Evolutionary conservation across 441 rosid species (phyloP).

Genomic region (Heliophila coronopifolia): DNA sequence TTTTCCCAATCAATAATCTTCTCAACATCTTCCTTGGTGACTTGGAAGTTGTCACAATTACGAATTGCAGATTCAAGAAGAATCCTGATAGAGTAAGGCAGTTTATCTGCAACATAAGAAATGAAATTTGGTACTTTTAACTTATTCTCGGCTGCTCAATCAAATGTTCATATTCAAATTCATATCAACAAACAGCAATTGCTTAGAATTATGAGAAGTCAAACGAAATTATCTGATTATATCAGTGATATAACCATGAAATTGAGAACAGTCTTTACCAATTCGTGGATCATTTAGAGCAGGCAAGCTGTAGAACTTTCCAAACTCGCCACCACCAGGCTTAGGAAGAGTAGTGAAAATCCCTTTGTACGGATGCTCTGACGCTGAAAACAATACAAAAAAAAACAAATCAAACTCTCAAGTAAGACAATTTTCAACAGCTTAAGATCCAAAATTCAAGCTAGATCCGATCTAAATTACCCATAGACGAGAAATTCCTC

Average conservation of each 20-base stretch:
- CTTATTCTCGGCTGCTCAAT: background rate
- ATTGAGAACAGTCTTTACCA: conserved; percentile 35
- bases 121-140: background rate
- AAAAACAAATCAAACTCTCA: background rate
- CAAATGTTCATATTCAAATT: conserved; percentile 7
- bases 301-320: conserved; percentile 90
- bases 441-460: background rate
- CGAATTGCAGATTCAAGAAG: conserved; percentile 97
- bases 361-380: conserved; percentile 78
- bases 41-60: conserved; percentile 97
- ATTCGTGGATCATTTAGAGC: conserved; percentile 93
- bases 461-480: conserved; percentile 32
- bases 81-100: conserved; percentile 92
- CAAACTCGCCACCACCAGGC: conserved; percentile 96
- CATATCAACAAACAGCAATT: background rate
- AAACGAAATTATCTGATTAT: too few species aligned
- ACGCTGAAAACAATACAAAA: conserved; percentile 44
- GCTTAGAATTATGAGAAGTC: too few species aligned
- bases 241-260: too few species aligned
- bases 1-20: conserved; percentile 96
- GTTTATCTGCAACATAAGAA: conserved; percentile 47
- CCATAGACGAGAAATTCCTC: conserved; percentile 75
- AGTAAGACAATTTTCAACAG: background rate
- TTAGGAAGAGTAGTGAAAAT: conserved; percentile 83
- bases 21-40: conserved; percentile 85